Percentiles rank a stretch among this genome's conserved stretches.
Evolutionary conservation across 2,329 filamentous ascomycete species (phyloP).

Genomic region (Fusarium decemcellulare): DNA sequence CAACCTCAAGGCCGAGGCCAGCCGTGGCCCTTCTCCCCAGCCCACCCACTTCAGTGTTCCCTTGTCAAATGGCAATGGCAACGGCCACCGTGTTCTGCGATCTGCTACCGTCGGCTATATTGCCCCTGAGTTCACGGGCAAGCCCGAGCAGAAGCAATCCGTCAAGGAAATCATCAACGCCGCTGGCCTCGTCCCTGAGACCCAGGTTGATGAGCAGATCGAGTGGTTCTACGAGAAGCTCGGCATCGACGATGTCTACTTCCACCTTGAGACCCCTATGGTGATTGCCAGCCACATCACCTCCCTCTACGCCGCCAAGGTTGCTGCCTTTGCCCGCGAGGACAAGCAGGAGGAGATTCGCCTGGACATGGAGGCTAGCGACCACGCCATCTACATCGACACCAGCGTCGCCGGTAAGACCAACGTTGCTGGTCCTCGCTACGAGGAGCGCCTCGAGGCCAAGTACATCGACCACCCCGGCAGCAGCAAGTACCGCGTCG

Average conservation of each 20-base stretch:
- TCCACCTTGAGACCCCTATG: slow-evolving; percentile 88
- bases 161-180: slow-evolving; percentile 86
- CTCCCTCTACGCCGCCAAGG: slow-evolving; percentile 96
- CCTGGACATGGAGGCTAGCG: slow-evolving; percentile 92
- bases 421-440: slow-evolving; percentile 83
- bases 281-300: slow-evolving; percentile 96
- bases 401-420: slow-evolving; percentile 92
- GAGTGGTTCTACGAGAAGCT: slow-evolving; percentile 98
- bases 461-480: slow-evolving; percentile 92
- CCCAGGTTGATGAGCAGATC: slow-evolving; percentile 88
- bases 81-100: slow-evolving; percentile 82
- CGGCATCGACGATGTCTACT: slow-evolving; percentile 99
- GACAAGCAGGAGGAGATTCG: slow-evolving; percentile 96
- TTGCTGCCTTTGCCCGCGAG: slow-evolving; percentile 92
- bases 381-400: slow-evolving; percentile 99
- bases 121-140: slow-evolving; percentile 93
- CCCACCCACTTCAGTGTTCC: slow-evolving; percentile 87
- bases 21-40: slow-evolving; percentile 85
- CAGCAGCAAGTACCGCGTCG: slow-evolving; percentile 86
- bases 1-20: slow-evolving; percentile 57
- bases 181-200: slow-evolving; percentile 87
- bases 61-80: slow-evolving; percentile 59
- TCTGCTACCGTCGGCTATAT: slow-evolving; percentile 95
- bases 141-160: slow-evolving; percentile 89
- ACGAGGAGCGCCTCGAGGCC: slow-evolving; percentile 92